Evolutionary conservation across 352 stramenopile genomes (phyloP).

Genomic region (Globisporangium mamillatum): DNA sequence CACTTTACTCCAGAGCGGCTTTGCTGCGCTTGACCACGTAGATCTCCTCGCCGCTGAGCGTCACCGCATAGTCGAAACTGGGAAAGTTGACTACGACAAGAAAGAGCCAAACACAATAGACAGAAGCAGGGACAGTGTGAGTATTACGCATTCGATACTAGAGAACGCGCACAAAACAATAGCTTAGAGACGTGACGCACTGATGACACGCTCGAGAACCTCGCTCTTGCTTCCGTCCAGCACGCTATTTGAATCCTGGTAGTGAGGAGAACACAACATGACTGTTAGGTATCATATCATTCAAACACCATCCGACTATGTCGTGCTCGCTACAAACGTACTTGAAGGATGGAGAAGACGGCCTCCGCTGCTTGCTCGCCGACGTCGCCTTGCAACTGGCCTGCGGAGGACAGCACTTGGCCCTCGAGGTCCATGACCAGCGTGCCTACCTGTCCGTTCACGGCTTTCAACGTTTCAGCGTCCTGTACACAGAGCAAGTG

Average conservation of each 20-base stretch:
- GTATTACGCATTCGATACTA: neutral
- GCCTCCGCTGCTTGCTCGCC: slow-evolving; percentile 54
- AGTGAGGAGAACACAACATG: neutral
- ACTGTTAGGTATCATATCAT: neutral
- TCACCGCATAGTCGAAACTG: slow-evolving; percentile 66
- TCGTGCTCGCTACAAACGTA: slow-evolving; percentile 4
- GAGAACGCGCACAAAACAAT: neutral
- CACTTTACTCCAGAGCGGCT: slow-evolving; percentile 15
- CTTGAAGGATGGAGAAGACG: slow-evolving; percentile 67
- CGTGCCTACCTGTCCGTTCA: slow-evolving; percentile 57
- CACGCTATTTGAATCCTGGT: slow-evolving; percentile 54
- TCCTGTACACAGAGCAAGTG: slow-evolving; percentile 28
- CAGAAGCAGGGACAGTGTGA: neutral
- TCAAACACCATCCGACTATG: neutral
- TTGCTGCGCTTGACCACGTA: slow-evolving; percentile 70
- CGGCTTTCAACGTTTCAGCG: slow-evolving; percentile 39
- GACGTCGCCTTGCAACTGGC: slow-evolving; percentile 45
- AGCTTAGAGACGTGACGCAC: slow-evolving; percentile 23
- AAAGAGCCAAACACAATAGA: neutral
- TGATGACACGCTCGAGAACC: slow-evolving; percentile 57
- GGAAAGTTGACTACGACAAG: slow-evolving; percentile 55
- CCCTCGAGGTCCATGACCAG: slow-evolving; percentile 59
- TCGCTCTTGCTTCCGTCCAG: slow-evolving; percentile 56
- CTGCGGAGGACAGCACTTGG: slow-evolving; percentile 59
- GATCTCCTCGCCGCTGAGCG: slow-evolving; percentile 55